Conservation (phyloP, 2,329 filamentous ascomycete genomes). For the Dactylonectria estremocensis region DNA sequence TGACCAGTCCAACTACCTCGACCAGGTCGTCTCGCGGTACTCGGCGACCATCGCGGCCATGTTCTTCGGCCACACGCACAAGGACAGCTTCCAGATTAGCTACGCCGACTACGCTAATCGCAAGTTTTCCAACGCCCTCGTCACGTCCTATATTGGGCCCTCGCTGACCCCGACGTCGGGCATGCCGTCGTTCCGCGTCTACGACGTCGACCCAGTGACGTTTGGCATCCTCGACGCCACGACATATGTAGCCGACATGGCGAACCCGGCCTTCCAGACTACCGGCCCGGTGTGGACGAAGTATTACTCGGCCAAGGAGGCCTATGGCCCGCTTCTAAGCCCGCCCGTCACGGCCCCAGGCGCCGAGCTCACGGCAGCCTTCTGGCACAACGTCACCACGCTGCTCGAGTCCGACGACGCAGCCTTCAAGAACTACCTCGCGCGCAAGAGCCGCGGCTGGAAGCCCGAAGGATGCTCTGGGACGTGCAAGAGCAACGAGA, state of each 20-base stretch:
- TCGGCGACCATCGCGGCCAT: constrained; percentile 67
- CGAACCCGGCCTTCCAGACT: constrained; percentile 59
- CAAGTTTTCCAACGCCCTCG: constrained; percentile 60
- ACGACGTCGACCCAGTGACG: constrained; percentile 70
- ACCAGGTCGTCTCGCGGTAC: constrained; percentile 69
- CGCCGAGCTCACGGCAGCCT: constrained; percentile 67
- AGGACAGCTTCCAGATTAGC: constrained; percentile 69
- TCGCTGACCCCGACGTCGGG: constrained; percentile 70
- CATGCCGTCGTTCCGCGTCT: constrained; percentile 71
- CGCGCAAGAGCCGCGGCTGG: constrained; percentile 65
- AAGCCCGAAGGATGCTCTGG: constrained; percentile 57
- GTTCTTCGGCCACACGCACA: constrained; percentile 72
- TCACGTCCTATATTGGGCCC: constrained; percentile 68
- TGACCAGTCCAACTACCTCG: constrained; percentile 66
- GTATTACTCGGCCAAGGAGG: constrained; percentile 70
- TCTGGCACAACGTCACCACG: constrained; percentile 72
- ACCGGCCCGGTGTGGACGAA: constrained; percentile 66
- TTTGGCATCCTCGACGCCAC: constrained; percentile 69
- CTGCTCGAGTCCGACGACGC: constrained; percentile 60
- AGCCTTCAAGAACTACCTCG: constrained; percentile 63
- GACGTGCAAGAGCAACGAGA: constrained; percentile 60
- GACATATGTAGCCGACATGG: constrained; percentile 69
- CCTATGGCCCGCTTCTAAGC: constrained; percentile 63
- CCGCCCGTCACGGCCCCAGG: constrained; percentile 57
- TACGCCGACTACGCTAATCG: constrained; percentile 64